A percentile compares a stretch with the other conserved stretches of the same genome.
Conservation (phyloP, 2,329 filamentous ascomycete species). For the Sclerotinia sclerotiorum region DNA sequence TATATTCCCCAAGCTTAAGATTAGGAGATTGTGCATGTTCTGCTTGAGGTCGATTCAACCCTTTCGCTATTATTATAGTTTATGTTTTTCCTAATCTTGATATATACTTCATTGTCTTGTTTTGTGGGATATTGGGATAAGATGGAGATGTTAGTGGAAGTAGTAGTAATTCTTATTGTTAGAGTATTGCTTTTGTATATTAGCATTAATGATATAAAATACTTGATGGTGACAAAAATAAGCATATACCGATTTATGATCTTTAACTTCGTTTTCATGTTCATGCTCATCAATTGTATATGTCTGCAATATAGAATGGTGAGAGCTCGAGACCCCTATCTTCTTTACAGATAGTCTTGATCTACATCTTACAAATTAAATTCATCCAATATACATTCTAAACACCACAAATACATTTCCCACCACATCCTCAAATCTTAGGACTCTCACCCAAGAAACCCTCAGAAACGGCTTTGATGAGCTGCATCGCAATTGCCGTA, state of each 20-base stretch:
- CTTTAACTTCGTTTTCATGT: neutral
- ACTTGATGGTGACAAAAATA: neutral
- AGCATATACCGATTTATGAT: no score
- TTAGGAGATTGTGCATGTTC: no score
- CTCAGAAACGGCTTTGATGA: slow-evolving; percentile 72
- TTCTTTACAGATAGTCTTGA: neutral
- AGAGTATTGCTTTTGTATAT: no score
- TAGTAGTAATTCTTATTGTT: no score
- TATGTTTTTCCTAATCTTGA: no score
- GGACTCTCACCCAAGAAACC: slow-evolving; percentile 58
- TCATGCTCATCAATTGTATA: neutral
- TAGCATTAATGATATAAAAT: no score
- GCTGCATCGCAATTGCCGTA: slow-evolving; percentile 89
- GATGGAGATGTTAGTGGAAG: no score
- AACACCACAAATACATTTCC: neutral
- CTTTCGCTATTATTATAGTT: no score
- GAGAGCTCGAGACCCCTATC: neutral
- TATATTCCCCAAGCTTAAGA: no score
- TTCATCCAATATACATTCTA: slow-evolving; percentile 16
- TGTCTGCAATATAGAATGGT: neutral
- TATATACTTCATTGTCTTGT: no score
- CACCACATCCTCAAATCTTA: slow-evolving; percentile 32
- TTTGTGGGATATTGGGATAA: no score
- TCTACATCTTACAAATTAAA: neutral
- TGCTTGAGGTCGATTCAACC: no score